These are phyloP conservation scores for Brassica juncea DNA, from an alignment of 345 rosid species.

Conservation along the genomic window DNA sequence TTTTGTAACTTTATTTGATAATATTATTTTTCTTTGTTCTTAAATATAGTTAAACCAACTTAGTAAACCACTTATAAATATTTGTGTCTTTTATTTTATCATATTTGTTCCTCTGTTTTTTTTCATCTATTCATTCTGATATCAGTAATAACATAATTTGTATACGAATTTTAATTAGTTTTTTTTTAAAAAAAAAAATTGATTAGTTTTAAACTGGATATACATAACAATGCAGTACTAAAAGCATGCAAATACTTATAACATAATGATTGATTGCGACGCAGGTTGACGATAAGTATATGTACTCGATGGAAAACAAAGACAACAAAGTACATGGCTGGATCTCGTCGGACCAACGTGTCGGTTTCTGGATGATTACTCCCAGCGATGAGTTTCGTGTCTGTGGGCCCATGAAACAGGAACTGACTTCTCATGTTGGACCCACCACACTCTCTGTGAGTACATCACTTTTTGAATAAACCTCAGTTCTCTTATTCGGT, in stretches of 20 bases:
- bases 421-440: conserved; percentile 82
- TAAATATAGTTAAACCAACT: background rate
- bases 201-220: background rate
- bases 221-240: background rate
- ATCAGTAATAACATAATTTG: background rate
- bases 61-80: background rate
- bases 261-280: background rate
- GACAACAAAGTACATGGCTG: conserved; percentile 80
- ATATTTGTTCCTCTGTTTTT: background rate
- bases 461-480: background rate
- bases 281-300: conserved; percentile 93
- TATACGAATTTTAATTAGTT: too few species aligned
- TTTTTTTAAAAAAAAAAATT: too few species aligned
- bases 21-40: too few species aligned
- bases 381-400: conserved; percentile 67
- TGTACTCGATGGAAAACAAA: conserved; percentile 60
- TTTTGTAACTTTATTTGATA: too few species aligned
- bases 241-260: background rate
- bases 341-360: conserved; percentile 53
- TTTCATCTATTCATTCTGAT: background rate
- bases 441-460: conserved; percentile 67
- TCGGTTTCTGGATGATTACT: conserved; percentile 92
- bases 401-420: conserved; percentile 82
- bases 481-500: background rate
- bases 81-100: background rate